A percentile compares a stretch with the other conserved stretches of the same genome.
Conservation (phyloP, 108 stramenopile species). For the Cylindrotheca fusiformis region DNA sequence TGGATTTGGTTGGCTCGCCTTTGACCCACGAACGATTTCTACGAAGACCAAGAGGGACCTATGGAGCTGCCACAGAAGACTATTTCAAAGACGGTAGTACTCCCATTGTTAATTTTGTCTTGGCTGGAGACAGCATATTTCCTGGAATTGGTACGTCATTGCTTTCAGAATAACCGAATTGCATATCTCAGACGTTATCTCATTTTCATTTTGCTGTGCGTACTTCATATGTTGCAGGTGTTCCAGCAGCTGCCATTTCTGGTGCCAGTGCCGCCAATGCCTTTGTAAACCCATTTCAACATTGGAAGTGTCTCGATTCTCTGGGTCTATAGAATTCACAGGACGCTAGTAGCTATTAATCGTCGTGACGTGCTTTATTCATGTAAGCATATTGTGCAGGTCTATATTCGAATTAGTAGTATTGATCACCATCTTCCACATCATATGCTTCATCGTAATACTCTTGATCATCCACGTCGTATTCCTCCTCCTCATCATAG, state of each 20-base stretch:
- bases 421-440: slow-evolving; percentile 16
- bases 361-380: background rate
- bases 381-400: background rate
- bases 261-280: slow-evolving; percentile 89
- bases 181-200: background rate
- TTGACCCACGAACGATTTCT: slow-evolving; percentile 90
- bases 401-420: background rate
- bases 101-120: slow-evolving; percentile 59
- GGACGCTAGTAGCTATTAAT: background rate
- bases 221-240: background rate
- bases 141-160: slow-evolving; percentile 67
- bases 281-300: slow-evolving; percentile 53
- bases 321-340: slow-evolving; percentile 14
- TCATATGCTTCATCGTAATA: slow-evolving; percentile 8
- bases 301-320: slow-evolving; percentile 59
- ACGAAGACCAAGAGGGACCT: slow-evolving; percentile 76
- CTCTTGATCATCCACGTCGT: slow-evolving; percentile 17
- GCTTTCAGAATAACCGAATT: background rate
- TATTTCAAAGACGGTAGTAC: slow-evolving; percentile 79
- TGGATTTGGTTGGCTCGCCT: slow-evolving; percentile 82
- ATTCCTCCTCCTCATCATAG: slow-evolving; percentile 27
- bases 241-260: slow-evolving; percentile 80
- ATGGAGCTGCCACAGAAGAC: slow-evolving; percentile 87
- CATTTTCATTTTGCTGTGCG: background rate
- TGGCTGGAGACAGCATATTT: slow-evolving; percentile 79